Conservation (phyloP, 1,284 basidiomycete genomes). For the Ceratobasidium papillatum region DNA sequence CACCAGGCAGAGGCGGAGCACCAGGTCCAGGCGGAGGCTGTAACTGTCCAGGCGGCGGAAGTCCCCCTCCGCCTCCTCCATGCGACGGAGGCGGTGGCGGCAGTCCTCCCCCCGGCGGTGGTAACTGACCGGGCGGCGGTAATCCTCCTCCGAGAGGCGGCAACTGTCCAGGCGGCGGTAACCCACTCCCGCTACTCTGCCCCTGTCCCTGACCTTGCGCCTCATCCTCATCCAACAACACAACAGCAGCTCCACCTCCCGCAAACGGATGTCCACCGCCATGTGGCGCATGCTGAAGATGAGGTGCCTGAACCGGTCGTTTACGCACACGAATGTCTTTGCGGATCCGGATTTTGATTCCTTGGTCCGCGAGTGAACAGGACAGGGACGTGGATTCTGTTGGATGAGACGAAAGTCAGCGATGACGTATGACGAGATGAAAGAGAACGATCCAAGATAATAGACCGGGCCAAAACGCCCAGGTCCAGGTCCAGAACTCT, state of each 20-base stretch:
- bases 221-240: slow-evolving; percentile 28
- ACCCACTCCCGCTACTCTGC: not conserved
- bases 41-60: slow-evolving; percentile 2
- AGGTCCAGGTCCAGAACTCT: not conserved
- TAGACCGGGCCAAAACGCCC: not conserved
- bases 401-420: not conserved
- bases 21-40: slow-evolving; percentile 42
- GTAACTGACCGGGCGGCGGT: slow-evolving; percentile 1
- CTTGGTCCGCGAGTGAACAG: slow-evolving; percentile 88
- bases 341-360: slow-evolving; percentile 90
- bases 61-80: slow-evolving; percentile 11
- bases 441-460: not conserved
- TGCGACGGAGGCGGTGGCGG: slow-evolving; percentile 20
- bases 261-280: slow-evolving; percentile 37
- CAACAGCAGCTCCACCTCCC: slow-evolving; percentile 23
- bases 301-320: slow-evolving; percentile 56
- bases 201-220: not conserved
- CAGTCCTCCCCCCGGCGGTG: slow-evolving; percentile 18
- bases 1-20: slow-evolving; percentile 43
- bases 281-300: slow-evolving; percentile 24
- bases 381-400: slow-evolving; percentile 88
- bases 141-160: slow-evolving; percentile 2
- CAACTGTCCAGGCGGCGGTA: slow-evolving; percentile 3
- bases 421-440: not conserved
- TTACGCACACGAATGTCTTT: slow-evolving; percentile 87